phyloP scores from a whole-genome alignment of 805 yeast species.

The Kodamaea jinghongensis region DNA sequence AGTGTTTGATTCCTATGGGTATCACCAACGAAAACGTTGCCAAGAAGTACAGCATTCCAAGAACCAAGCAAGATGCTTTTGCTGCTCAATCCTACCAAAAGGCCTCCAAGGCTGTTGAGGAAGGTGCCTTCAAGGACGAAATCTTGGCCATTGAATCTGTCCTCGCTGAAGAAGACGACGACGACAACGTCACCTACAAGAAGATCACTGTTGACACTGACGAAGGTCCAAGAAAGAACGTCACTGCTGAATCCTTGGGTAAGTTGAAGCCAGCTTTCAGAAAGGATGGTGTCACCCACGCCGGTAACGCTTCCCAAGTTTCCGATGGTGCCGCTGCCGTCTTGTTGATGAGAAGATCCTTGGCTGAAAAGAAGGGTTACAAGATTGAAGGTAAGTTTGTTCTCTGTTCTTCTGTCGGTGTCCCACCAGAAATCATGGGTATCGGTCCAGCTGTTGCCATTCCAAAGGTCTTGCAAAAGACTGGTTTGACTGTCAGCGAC shows the following conservation, averaged over 20 bases:
- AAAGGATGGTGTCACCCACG: constrained; percentile 82
- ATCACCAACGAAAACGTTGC: constrained; percentile 92
- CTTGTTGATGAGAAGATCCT: constrained; percentile 76
- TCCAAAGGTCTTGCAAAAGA: constrained; percentile 70
- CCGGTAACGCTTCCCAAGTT: constrained; percentile 95
- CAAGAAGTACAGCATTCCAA: constrained; percentile 55
- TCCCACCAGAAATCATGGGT: constrained; percentile 97
- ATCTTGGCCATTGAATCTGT: constrained; percentile 77
- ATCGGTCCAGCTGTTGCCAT: constrained; percentile 96
- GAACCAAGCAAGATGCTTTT: constrained; percentile 80
- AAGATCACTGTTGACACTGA: constrained; percentile 56
- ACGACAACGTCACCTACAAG: constrained; percentile 45
- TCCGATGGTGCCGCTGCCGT: constrained; percentile 96
- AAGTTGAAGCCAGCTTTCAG: constrained; percentile 86
- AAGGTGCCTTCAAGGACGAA: constrained; percentile 83
- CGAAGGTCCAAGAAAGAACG: constrained; percentile 89
- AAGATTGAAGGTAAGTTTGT: constrained; percentile 79
- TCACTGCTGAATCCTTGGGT: constrained; percentile 70
- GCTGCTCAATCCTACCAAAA: constrained; percentile 84
- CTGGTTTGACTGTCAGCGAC: constrained; percentile 60
- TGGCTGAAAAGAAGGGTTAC: constrained; percentile 71
- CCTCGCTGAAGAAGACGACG: constrained; percentile 51
- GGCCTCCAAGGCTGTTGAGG: constrained; percentile 71
- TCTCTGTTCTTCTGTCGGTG: constrained; percentile 80
- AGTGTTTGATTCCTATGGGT: constrained; percentile 95